These are phyloP conservation scores for Naganishia kalamii DNA, from an alignment of 768 basidiomycete genomes.

Conservation along the genomic window DNA sequence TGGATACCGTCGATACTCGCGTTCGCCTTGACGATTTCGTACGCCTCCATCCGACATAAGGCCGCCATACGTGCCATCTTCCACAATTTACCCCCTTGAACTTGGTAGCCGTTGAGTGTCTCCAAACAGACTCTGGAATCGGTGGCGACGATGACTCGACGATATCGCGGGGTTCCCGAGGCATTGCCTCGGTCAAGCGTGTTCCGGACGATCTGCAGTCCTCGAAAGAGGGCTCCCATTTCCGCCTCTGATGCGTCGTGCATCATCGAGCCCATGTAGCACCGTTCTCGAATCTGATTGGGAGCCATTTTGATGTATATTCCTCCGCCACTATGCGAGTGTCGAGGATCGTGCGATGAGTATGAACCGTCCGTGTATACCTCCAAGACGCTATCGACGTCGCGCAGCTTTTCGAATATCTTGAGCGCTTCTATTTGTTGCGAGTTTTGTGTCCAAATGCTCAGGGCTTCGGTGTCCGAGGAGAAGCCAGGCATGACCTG, in stretches of 20 bases:
- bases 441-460: not conserved
- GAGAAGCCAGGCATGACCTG: not conserved
- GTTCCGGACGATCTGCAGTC: not conserved
- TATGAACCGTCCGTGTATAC: constrained; percentile 10
- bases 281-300: not conserved
- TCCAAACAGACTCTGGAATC: not conserved
- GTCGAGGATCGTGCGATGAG: not conserved
- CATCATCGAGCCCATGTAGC: constrained; percentile 17
- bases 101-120: not conserved
- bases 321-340: constrained; percentile 8
- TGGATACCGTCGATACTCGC: not conserved
- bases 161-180: not conserved
- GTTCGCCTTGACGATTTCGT: not conserved
- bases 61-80: not conserved
- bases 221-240: constrained; percentile 7
- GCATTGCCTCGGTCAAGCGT: not conserved
- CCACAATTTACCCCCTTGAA: not conserved
- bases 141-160: not conserved
- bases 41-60: not conserved
- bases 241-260: constrained; percentile 1
- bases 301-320: not conserved
- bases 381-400: not conserved
- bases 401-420: not conserved
- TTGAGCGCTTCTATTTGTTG: not conserved
- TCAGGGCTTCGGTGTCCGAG: not conserved